Conservation (phyloP, 257 asterid genomes). For the Paraleonurus japonicus region DNA sequence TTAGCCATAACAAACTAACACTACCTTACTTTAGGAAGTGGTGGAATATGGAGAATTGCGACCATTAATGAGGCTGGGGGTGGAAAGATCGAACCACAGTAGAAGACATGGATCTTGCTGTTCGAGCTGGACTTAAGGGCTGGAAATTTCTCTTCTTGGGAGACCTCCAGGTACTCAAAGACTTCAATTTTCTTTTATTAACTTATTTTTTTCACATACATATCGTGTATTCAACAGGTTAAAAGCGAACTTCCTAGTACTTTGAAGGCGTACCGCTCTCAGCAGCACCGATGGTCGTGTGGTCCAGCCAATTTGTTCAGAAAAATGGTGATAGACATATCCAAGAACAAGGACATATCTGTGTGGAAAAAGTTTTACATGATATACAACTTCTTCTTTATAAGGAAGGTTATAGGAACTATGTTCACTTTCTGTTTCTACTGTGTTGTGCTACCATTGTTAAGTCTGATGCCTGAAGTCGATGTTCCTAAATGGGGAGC, state of each 20-base stretch:
- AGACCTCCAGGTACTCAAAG: conserved; percentile 28
- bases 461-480: conserved; percentile 64
- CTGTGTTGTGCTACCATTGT: conserved; percentile 66
- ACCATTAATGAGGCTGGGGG: conserved; percentile 47
- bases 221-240: conserved; percentile 38
- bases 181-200: background rate
- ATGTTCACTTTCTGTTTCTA: conserved; percentile 63
- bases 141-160: conserved; percentile 47
- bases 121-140: conserved; percentile 49
- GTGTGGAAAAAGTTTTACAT: conserved; percentile 59
- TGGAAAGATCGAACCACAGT: conserved; percentile 54
- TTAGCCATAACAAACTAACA: background rate
- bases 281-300: conserved; percentile 80
- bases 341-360: conserved; percentile 68
- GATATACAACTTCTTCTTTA: conserved; percentile 74
- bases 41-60: conserved; percentile 49
- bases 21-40: conserved; percentile 38
- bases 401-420: conserved; percentile 64
- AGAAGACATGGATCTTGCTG: conserved; percentile 57
- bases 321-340: conserved; percentile 55
- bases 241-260: conserved; percentile 77
- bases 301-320: conserved; percentile 83
- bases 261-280: conserved; percentile 64
- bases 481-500: conserved; percentile 73
- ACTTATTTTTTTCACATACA: background rate